Evolutionary conservation across 2,329 filamentous ascomycete genomes (phyloP).

Genomic region (Alternaria consortialis): DNA sequence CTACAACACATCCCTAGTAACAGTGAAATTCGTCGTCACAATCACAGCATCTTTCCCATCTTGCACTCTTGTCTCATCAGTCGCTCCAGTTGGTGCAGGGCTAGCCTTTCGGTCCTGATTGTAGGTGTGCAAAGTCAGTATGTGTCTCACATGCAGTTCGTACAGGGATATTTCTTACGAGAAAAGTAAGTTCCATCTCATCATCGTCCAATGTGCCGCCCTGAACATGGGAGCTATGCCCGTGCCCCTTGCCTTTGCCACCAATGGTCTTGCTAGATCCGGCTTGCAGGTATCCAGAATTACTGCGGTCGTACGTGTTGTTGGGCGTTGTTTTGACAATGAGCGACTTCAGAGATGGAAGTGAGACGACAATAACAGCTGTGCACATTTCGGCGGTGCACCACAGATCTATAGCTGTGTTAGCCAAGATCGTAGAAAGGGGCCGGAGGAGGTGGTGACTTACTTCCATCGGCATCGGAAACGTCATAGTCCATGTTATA

Average conservation of each 20-base stretch:
- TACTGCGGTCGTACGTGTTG: slow-evolving; percentile 21
- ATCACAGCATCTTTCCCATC: slow-evolving; percentile 27
- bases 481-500: slow-evolving; percentile 30
- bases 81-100: slow-evolving; percentile 14
- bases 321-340: slow-evolving; percentile 18
- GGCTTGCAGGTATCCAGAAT: slow-evolving; percentile 20
- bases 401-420: slow-evolving; percentile 27
- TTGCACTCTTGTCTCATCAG: slow-evolving; percentile 9
- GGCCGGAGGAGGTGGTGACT: neutral
- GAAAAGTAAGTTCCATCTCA: slow-evolving; percentile 28
- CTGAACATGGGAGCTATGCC: slow-evolving; percentile 16
- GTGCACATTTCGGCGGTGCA: slow-evolving; percentile 37
- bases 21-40: slow-evolving; percentile 22
- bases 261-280: neutral
- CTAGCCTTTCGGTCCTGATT: slow-evolving; percentile 21
- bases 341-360: slow-evolving; percentile 30
- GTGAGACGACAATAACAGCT: slow-evolving; percentile 30
- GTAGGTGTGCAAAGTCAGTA: neutral
- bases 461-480: slow-evolving; percentile 32
- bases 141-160: neutral
- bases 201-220: slow-evolving; percentile 26
- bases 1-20: slow-evolving; percentile 20
- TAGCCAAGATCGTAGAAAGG: neutral
- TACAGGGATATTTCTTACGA: neutral
- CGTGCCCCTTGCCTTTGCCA: neutral